Evolutionary conservation across 306 rosid species (phyloP), one percentile per base, ranked within the genome.

Genomic region (Ormosia emarginata): DNA sequence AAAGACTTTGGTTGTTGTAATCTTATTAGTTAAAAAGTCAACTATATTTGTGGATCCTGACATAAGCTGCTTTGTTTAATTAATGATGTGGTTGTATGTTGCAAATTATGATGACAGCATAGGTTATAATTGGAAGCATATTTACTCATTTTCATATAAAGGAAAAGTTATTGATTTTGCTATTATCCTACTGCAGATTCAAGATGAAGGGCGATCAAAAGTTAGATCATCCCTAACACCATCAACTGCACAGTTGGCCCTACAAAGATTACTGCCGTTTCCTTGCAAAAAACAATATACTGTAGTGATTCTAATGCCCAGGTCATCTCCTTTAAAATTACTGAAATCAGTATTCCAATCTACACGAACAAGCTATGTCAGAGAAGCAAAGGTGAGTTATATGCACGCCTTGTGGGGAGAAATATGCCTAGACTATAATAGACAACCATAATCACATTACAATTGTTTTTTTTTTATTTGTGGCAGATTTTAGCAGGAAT

Each of bases 231-330:
- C 90, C 68, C 86, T 91, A 70, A 87, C 93, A 37, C 94, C 95
- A 65, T 75, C 79, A 56, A 79, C 92, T 7, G 93, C 94, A 9
- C 94, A 85, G 88, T 74, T 78, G 81, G 94, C 95, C 58, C 86
- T 95, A 58, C 92, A 91, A 81, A 88, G 91, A 82, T 82, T 95
- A 79, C 66, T 95, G 62, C 98, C 99, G 43, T 89, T 78, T 81
- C 98, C 98, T 78, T 91, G 98, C 91, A 91, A 80, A 85, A 86
- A 86, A 61, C 94, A 93, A 89, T 91, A 89, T 80, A 95, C 98
- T 49, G 95, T 83, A 40, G 98, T 95, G 83, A 91, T 95, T 80
- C 85, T 93, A 82, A 89, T 87, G 92, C 99, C 99, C 77, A 84
- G 78, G 79, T 66, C 85, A 71, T 92, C 95, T 76, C 91, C 78